Evolutionary conservation across 2,329 filamentous ascomycete species (phyloP), one percentile per base, ranked within the genome.

Genomic region (Neurospora crassa): DNA sequence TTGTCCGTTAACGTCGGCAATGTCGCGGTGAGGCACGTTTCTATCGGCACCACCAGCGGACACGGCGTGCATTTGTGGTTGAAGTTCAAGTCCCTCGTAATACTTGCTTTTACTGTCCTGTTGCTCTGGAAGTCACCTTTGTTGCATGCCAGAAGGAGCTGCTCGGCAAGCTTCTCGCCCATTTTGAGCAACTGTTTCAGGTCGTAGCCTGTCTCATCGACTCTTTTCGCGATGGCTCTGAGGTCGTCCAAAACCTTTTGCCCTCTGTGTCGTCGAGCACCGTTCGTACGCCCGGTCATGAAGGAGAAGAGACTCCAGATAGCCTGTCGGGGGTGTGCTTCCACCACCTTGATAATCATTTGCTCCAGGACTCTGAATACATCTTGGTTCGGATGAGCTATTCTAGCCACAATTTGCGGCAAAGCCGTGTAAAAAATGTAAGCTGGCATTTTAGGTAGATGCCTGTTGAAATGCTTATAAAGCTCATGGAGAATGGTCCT

Each of bases 381-480:
- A 1, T 89, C 88, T 4, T 81, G 81, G 79, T 97, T 92, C 0
- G 91, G 89, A 81, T 99, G 96, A 67, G 92, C 92, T 76, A 99
- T 97, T 41, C 96, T 90, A n/a, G 95, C 96, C 71, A 99, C 92
- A 73, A 99, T 91, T 80, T 99, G 96, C 5, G 96, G 92, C 59
- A 99, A 84, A 6, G 95, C 86, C 2, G 91, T 92, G 78, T 94
- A 95, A 80, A 93, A 94, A 41, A 93, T 88, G 76, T 91, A 94
- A 1, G 91, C 87, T 2, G 92, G 92, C 72, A 94, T 84, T 5
- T 89, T 86, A 29, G 85, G 81, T 20, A 95, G 87, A 79, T 97
- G 94, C 80, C 95, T 96, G 79, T 90, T 89, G 73, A 98, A 83
- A 74, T 94, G 91, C 29, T 84, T 83, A 80, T 97, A 91, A 72